A percentile compares a stretch with the other conserved stretches of the same genome.
These are phyloP conservation scores for Penicillium hordei DNA, from an alignment of 2,329 filamentous ascomycete genomes.

Conservation along the genomic window DNA sequence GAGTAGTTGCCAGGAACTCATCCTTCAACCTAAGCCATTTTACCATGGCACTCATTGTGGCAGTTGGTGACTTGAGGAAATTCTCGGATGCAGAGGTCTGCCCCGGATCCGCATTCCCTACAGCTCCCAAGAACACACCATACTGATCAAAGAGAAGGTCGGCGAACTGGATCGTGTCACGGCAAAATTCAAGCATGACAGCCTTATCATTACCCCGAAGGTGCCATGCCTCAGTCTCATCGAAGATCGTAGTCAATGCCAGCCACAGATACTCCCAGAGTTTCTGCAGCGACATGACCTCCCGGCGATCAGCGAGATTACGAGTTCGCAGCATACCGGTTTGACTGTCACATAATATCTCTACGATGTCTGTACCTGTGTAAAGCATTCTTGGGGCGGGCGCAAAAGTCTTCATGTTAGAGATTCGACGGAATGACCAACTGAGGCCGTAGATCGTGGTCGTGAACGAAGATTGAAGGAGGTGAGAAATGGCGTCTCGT, in stretches of 20 bases:
- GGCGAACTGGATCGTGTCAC: slow-evolving; percentile 92
- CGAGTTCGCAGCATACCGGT: slow-evolving; percentile 61
- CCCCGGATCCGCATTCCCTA: slow-evolving; percentile 50
- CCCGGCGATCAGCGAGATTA: slow-evolving; percentile 56
- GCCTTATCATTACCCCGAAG: slow-evolving; percentile 65
- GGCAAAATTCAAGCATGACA: slow-evolving; percentile 87
- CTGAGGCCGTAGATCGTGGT: slow-evolving; percentile 59
- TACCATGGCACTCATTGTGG: slow-evolving; percentile 67
- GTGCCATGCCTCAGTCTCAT: slow-evolving; percentile 82
- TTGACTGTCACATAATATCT: slow-evolving; percentile 64
- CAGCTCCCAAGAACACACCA: slow-evolving; percentile 73
- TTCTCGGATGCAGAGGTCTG: slow-evolving; percentile 48
- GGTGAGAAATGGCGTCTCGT: slow-evolving; percentile 60
- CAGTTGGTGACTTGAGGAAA: slow-evolving; percentile 64
- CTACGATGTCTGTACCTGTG: slow-evolving; percentile 61
- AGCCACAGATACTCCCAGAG: slow-evolving; percentile 89
- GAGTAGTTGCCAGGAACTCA: slow-evolving; percentile 76
- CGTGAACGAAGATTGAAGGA: slow-evolving; percentile 58
- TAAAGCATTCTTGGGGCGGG: slow-evolving; percentile 62
- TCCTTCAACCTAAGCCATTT: slow-evolving; percentile 91
- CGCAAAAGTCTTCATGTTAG: slow-evolving; percentile 58
- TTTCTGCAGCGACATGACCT: slow-evolving; percentile 65
- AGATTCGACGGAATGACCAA: slow-evolving; percentile 57
- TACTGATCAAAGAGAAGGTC: slow-evolving; percentile 83
- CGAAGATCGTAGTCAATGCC: slow-evolving; percentile 75